phyloP scores from a whole-genome alignment of 331 rosid genomes.

The Malus hybrid region DNA sequence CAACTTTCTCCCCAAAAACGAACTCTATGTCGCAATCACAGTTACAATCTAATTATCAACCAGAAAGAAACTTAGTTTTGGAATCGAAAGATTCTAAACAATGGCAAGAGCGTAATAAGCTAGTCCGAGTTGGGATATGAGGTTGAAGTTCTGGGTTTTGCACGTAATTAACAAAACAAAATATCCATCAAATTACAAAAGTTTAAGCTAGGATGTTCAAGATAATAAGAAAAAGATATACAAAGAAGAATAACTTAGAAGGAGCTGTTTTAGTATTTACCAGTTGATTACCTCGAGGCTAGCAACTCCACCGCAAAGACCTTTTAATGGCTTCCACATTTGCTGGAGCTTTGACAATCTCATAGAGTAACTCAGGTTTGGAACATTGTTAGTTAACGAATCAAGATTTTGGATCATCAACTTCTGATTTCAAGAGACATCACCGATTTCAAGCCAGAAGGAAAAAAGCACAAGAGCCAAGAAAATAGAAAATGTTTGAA shows the following conservation, averaged over 20 bases:
- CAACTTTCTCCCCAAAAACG: background rate
- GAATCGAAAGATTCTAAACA: background rate
- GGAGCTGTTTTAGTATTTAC: background rate
- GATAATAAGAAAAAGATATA: background rate
- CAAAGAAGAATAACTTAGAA: background rate
- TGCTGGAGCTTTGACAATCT: background rate
- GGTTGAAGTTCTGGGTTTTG: background rate
- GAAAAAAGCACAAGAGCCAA: background rate
- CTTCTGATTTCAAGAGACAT: background rate
- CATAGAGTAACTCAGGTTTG: conserved; percentile 2
- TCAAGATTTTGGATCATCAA: conserved; percentile 3
- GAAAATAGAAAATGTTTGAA: background rate
- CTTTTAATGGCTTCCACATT: conserved; percentile 10
- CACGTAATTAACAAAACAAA: background rate
- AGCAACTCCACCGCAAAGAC: conserved; percentile 15
- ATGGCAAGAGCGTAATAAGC: background rate
- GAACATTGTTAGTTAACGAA: background rate
- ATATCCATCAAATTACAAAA: background rate
- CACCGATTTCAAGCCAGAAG: background rate
- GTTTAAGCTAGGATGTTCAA: background rate
- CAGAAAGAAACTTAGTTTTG: background rate
- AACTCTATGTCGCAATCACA: background rate
- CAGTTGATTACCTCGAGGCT: conserved; percentile 13
- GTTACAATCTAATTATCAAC: background rate
- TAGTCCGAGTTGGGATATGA: background rate